phyloP scores from a whole-genome alignment of 345 rosid genomes.

The Aquilaria yunnanensis region DNA sequence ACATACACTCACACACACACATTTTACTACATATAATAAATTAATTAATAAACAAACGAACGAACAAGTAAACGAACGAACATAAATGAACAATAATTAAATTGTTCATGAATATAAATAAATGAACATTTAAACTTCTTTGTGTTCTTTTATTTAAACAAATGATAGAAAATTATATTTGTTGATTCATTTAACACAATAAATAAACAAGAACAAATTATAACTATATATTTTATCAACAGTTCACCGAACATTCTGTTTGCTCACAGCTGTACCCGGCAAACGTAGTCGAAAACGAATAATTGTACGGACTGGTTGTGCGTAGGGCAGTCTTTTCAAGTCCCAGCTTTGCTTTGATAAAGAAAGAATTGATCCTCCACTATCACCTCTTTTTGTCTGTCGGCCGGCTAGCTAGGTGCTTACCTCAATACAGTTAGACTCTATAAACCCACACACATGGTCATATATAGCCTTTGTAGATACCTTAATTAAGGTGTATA shows the following conservation, averaged over 20 bases:
- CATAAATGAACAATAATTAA: not conserved
- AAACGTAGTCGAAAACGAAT: not conserved
- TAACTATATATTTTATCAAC: not conserved
- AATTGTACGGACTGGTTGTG: constrained; percentile 16
- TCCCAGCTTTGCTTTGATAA: constrained; percentile 7
- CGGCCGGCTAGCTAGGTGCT: constrained; percentile 27
- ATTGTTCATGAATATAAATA: constrained; percentile 8
- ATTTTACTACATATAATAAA: no score
- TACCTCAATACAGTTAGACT: constrained; percentile 5
- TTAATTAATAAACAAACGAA: no score
- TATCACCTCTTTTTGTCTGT: constrained; percentile 28
- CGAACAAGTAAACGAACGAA: no score
- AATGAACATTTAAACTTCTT: not conserved
- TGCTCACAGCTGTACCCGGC: no score
- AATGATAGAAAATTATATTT: not conserved
- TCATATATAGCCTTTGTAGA: no score
- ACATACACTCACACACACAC: no score
- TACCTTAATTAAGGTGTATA: no score
- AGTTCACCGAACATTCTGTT: no score
- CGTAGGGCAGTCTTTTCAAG: constrained; percentile 7
- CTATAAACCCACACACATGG: not conserved
- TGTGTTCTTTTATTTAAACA: not conserved
- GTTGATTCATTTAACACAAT: not conserved
- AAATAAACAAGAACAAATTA: not conserved
- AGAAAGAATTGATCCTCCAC: constrained; percentile 43